These are phyloP conservation scores for Sphagnurus paluster DNA, from an alignment of 1,284 basidiomycete genomes.

Conservation along the genomic window DNA sequence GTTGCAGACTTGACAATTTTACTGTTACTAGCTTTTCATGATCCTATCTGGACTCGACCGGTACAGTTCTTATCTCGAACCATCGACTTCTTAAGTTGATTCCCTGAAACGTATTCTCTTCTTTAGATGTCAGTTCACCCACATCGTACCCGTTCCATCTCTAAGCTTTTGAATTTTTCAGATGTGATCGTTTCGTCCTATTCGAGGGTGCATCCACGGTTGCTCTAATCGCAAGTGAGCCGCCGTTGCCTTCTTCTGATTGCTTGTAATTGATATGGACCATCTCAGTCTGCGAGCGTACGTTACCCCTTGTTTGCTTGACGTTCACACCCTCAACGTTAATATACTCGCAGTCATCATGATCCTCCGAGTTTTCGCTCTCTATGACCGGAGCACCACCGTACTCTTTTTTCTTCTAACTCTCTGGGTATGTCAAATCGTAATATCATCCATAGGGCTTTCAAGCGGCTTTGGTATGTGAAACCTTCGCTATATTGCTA, in stretches of 20 bases:
- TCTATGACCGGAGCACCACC: slow-evolving; percentile 21
- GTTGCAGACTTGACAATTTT: neutral
- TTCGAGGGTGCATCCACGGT: too few species aligned
- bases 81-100: neutral
- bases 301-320: neutral
- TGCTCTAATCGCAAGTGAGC: too few species aligned
- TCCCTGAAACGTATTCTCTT: neutral
- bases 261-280: neutral
- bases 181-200: too few species aligned
- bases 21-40: slow-evolving; percentile 22
- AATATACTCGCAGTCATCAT: slow-evolving; percentile 23
- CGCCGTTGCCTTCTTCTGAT: too few species aligned
- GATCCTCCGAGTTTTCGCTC: slow-evolving; percentile 30
- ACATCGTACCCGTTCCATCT: too few species aligned
- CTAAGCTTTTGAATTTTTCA: too few species aligned
- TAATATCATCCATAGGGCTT: slow-evolving; percentile 22
- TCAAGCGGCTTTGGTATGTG: slow-evolving; percentile 22
- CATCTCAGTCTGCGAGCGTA: slow-evolving; percentile 11
- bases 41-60: slow-evolving; percentile 22
- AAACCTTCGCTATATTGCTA: neutral
- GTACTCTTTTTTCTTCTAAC: slow-evolving; percentile 20
- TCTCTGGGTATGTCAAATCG: slow-evolving; percentile 23
- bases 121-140: slow-evolving; percentile 10
- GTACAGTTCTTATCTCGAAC: neutral
- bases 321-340: neutral